Conservation (phyloP, 108 stramenopile genomes). For the Hondaea fermentalgiana region DNA sequence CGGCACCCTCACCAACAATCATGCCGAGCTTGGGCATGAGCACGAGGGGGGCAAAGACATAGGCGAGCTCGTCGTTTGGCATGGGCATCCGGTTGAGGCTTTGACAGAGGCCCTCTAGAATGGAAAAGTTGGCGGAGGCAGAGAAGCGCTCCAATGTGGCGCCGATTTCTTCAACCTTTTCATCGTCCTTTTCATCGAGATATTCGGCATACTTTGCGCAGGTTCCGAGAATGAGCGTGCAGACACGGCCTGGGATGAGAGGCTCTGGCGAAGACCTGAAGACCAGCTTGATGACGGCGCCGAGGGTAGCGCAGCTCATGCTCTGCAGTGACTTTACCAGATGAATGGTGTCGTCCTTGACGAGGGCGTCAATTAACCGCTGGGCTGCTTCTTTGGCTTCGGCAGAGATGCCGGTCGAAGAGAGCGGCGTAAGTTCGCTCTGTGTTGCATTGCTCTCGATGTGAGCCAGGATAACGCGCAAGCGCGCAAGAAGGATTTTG, state of each 20-base stretch:
- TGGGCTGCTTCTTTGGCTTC: conserved; percentile 9
- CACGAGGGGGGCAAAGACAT: not conserved
- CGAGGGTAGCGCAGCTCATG: not conserved
- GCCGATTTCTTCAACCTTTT: conserved; percentile 6
- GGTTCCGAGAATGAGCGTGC: not conserved
- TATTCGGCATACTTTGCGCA: conserved; percentile 15
- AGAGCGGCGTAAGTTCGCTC: not conserved
- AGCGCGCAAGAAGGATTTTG: not conserved
- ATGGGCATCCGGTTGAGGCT: not conserved
- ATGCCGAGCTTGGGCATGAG: not conserved
- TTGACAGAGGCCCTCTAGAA: conserved; percentile 4
- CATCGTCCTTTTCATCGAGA: not conserved
- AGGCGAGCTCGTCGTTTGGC: not conserved
- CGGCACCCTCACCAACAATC: not conserved
- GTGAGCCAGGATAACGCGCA: not conserved
- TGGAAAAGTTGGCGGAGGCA: not conserved
- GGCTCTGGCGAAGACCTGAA: not conserved
- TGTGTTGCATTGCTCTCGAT: not conserved
- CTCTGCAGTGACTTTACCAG: not conserved
- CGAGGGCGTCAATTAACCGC: not conserved
- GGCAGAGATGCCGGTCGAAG: not conserved
- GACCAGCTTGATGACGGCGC: not conserved
- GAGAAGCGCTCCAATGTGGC: conserved; percentile 9
- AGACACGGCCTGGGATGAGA: not conserved
- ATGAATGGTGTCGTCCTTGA: not conserved